Evolutionary conservation across 2,329 filamentous ascomycete species (phyloP).

Genomic region (Ophiostoma populinum): DNA sequence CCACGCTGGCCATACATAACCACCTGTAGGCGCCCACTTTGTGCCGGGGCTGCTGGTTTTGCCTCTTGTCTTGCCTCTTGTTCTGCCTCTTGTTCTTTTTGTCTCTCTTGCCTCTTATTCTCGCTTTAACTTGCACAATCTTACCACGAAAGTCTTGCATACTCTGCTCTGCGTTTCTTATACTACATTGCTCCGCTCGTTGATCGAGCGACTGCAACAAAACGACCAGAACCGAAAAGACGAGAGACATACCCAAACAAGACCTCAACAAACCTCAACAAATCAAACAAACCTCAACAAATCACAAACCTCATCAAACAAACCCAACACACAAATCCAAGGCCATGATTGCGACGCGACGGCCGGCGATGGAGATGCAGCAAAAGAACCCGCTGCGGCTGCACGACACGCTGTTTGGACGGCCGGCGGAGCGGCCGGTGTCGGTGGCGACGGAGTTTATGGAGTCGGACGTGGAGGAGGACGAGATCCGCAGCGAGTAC

Average conservation of each 20-base stretch:
- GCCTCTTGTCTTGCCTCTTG: not conserved
- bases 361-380: constrained; percentile 31
- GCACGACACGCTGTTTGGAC: constrained; percentile 45
- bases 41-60: not conserved
- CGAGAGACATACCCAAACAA: not conserved
- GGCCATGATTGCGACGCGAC: constrained; percentile 10
- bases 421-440: constrained; percentile 36
- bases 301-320: not conserved
- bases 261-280: not conserved
- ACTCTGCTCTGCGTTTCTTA: not conserved
- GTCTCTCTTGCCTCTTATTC: not conserved
- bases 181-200: not conserved
- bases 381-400: constrained; percentile 25
- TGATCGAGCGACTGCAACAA: not conserved
- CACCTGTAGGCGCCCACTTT: constrained; percentile 26
- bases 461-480: constrained; percentile 60
- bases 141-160: no score
- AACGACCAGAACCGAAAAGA: not conserved
- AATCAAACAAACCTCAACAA: not conserved
- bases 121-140: no score
- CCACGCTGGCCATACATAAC: constrained; percentile 27
- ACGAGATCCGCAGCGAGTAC: constrained; percentile 38
- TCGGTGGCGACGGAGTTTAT: constrained; percentile 64
- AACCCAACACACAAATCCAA: not conserved
- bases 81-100: not conserved